Evolutionary conservation across 2,329 filamentous ascomycete genomes (phyloP).

Genomic region (Ascochyta fabae): DNA sequence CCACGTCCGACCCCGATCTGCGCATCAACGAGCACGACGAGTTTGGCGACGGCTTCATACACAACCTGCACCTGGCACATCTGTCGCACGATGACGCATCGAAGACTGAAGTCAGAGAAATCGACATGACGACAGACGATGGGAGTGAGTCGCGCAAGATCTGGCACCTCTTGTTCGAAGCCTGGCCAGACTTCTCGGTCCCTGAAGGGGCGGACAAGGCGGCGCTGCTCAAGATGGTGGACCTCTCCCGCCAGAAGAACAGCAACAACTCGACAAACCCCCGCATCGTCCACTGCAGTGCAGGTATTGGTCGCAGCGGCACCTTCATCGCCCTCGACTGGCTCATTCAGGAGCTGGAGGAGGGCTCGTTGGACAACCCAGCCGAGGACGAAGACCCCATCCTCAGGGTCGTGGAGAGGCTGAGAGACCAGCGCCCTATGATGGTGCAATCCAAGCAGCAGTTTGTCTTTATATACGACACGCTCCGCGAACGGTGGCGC

Average conservation of each 20-base stretch:
- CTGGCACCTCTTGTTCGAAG: slow-evolving; percentile 84
- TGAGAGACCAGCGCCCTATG: slow-evolving; percentile 86
- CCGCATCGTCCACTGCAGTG: slow-evolving; percentile 75
- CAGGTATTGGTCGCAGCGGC: slow-evolving; percentile 90
- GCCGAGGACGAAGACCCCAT: slow-evolving; percentile 69
- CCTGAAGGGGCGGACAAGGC: slow-evolving; percentile 72
- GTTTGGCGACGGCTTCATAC: slow-evolving; percentile 71
- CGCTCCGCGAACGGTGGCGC: slow-evolving; percentile 76
- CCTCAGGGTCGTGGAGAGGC: slow-evolving; percentile 76
- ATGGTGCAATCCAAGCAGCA: slow-evolving; percentile 95
- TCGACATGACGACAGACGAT: slow-evolving; percentile 59
- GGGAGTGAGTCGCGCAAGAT: slow-evolving; percentile 67
- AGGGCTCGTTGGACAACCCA: slow-evolving; percentile 66
- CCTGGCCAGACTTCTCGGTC: slow-evolving; percentile 90
- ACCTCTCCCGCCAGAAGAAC: slow-evolving; percentile 68
- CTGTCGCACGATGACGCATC: slow-evolving; percentile 62
- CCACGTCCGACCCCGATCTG: slow-evolving; percentile 47
- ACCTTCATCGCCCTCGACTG: slow-evolving; percentile 98
- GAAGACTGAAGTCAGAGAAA: slow-evolving; percentile 74
- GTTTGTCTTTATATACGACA: slow-evolving; percentile 87
- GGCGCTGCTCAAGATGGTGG: slow-evolving; percentile 73
- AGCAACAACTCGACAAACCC: slow-evolving; percentile 62
- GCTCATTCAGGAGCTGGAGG: slow-evolving; percentile 79
- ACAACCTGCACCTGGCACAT: slow-evolving; percentile 68
- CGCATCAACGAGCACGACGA: slow-evolving; percentile 68